Evolutionary conservation across 148 eudicot species (phyloP), one percentile per base, ranked within the genome.

Genomic region (Camellia granthamiana): DNA sequence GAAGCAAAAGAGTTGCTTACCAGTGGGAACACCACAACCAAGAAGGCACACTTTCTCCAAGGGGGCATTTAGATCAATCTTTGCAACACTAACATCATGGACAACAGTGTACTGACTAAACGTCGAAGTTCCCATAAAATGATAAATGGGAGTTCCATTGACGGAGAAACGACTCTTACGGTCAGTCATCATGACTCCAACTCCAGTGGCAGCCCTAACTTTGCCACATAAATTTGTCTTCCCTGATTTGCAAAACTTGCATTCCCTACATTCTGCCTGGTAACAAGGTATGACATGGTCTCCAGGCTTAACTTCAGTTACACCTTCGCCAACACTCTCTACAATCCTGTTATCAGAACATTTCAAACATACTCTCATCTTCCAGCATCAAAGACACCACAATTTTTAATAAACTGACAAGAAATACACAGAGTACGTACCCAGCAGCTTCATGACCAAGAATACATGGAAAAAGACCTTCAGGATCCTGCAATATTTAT

Each of bases 391-490:
- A 59, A 60, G 46, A 77, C n/a, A 72, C 43, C 51, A 16, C 2
- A 79, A 64, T 61, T 7, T 30, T 75, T 2, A 62, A 51, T 42
- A 5, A 81, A 43, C 6, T 14, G 16, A 42, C 1, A n/a, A 41
- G 47, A 18, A 56, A 66, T 42, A 49, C 5, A 12, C 49, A 7
- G 55, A 69, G 64, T 43, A 75, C 88, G 66, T 90, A 97, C 99
- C 99, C 99, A n/a, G 99, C 99, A 88, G 99, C 99, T 86, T 97
- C 99, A 66, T 97, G 99, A 81, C 99, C 99, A 83, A 97, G 99
- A 84, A 97, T 91, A 81, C 99, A 93, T n/a, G 99, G 99, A 82
- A 97, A 97, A 52, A 97, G 95, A 84, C 98, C 99, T 87, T 97
- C 99, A 58, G 98, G 98, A 77, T 97, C 98, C 99, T 97, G 89